phyloP scores from a whole-genome alignment of 2,329 filamentous ascomycete species.

The Alternaria ventricosa region DNA sequence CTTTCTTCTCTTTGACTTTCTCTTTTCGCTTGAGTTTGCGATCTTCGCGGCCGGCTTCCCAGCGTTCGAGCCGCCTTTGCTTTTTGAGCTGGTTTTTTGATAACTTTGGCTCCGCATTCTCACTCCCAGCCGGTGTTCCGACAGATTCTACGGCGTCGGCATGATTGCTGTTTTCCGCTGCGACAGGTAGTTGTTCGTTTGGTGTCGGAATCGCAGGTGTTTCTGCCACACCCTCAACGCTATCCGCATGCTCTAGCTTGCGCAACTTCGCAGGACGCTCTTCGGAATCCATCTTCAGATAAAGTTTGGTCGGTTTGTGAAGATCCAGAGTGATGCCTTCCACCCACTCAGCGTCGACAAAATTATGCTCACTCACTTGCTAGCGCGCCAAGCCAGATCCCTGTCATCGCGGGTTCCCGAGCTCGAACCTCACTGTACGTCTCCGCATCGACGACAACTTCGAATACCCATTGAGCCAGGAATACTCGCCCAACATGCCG shows the following conservation, averaged over 20 bases:
- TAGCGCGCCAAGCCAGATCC: constrained; percentile 38
- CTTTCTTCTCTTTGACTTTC: constrained; percentile 60
- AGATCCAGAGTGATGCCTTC: constrained; percentile 5
- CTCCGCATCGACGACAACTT: constrained; percentile 34
- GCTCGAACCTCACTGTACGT: constrained; percentile 34
- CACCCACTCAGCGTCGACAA: constrained; percentile 34
- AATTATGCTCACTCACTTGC: constrained; percentile 30
- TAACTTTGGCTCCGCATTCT: constrained; percentile 50
- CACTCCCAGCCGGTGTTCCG: constrained; percentile 7
- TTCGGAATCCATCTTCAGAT: constrained; percentile 60
- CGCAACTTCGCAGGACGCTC: constrained; percentile 63
- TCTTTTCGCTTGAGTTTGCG: constrained; percentile 66
- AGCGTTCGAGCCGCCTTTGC: constrained; percentile 71
- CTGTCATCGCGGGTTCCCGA: constrained; percentile 27
- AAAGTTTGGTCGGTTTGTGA: background rate
- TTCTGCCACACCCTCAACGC: constrained; percentile 13
- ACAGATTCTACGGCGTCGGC: background rate
- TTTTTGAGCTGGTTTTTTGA: constrained; percentile 92
- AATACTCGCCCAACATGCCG: constrained; percentile 70
- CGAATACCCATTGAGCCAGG: constrained; percentile 38
- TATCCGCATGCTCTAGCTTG: constrained; percentile 54
- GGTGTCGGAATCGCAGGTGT: constrained; percentile 15
- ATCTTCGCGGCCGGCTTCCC: constrained; percentile 72
- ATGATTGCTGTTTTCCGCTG: constrained; percentile 17
- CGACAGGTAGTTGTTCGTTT: constrained; percentile 18